phyloP scores from a whole-genome alignment of 768 basidiomycete genomes.

The Lenzites betulinus region DNA sequence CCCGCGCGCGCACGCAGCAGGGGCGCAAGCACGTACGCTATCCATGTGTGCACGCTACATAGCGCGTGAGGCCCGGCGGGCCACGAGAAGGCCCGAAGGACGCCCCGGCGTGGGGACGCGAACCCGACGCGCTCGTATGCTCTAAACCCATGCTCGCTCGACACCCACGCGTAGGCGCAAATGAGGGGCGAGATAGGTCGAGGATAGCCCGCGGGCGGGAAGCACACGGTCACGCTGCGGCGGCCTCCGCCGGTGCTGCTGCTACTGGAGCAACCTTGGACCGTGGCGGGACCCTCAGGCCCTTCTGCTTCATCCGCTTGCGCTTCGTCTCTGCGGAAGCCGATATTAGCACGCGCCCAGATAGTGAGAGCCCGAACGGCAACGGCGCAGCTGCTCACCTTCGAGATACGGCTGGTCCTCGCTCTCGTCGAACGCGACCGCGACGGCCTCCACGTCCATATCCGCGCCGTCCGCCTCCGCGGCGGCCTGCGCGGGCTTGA shows the following conservation, averaged over 20 bases:
- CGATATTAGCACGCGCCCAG: not conserved
- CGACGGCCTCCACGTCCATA: slow-evolving; percentile 32
- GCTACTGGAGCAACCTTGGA: slow-evolving; percentile 24
- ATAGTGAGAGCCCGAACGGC: slow-evolving; percentile 9
- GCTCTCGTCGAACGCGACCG: slow-evolving; percentile 32
- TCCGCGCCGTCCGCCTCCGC: slow-evolving; percentile 26
- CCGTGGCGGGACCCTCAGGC: slow-evolving; percentile 65
- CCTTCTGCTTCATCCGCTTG: slow-evolving; percentile 74
- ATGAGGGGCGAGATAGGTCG: not conserved
- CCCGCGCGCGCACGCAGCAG: not conserved
- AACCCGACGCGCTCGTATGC: not conserved
- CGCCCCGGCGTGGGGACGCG: not conserved
- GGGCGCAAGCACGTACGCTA: not conserved
- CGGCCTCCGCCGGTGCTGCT: slow-evolving; percentile 15
- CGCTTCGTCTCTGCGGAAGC: slow-evolving; percentile 63
- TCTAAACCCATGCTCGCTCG: too few species aligned
- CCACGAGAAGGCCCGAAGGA: not conserved
- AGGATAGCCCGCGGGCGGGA: not conserved
- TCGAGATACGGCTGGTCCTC: slow-evolving; percentile 67
- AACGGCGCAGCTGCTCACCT: slow-evolving; percentile 50
- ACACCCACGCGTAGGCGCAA: too few species aligned
- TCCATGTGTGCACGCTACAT: not conserved
- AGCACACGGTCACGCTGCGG: not conserved
- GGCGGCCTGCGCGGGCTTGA: slow-evolving; percentile 32
- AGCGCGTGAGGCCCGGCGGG: not conserved